phyloP scores from a whole-genome alignment of 2,329 filamentous ascomycete genomes.

The Clarireedia paspali region DNA sequence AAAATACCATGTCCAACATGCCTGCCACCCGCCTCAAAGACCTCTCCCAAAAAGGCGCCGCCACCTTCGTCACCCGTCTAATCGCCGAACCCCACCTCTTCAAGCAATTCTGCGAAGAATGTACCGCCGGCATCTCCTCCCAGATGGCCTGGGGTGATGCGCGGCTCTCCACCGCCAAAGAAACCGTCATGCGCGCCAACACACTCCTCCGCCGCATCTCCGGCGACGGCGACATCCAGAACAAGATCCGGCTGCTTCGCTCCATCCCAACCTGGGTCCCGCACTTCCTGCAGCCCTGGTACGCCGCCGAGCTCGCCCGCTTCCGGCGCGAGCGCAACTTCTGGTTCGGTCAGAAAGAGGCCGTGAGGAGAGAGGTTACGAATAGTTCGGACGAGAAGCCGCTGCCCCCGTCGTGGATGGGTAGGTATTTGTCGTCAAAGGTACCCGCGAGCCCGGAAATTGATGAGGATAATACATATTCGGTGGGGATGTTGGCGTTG shows the following conservation, averaged over 20 bases:
- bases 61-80: slow-evolving; percentile 5
- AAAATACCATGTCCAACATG: slow-evolving; percentile 11
- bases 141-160: slow-evolving; percentile 12
- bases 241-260: slow-evolving; percentile 12
- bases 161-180: slow-evolving; percentile 8
- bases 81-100: slow-evolving; percentile 10
- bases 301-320: slow-evolving; percentile 5
- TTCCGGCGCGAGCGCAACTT: slow-evolving; percentile 9
- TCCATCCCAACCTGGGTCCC: slow-evolving; percentile 11
- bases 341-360: slow-evolving; percentile 13
- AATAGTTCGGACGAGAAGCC: not conserved
- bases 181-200: slow-evolving; percentile 9
- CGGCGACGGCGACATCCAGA: slow-evolving; percentile 10
- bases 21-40: slow-evolving; percentile 21
- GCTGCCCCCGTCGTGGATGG: not conserved
- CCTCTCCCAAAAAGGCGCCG: slow-evolving; percentile 6
- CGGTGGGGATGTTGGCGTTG: slow-evolving; percentile 3
- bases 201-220: slow-evolving; percentile 9
- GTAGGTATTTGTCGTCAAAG: not conserved
- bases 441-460: not conserved
- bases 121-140: slow-evolving; percentile 3
- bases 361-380: not conserved
- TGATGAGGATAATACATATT: slow-evolving; percentile 5
- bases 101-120: slow-evolving; percentile 12
- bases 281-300: slow-evolving; percentile 12